Base-by-base conservation (phyloP, 2,329 filamentous ascomycete species). In the Alternaria sp. region DNA sequence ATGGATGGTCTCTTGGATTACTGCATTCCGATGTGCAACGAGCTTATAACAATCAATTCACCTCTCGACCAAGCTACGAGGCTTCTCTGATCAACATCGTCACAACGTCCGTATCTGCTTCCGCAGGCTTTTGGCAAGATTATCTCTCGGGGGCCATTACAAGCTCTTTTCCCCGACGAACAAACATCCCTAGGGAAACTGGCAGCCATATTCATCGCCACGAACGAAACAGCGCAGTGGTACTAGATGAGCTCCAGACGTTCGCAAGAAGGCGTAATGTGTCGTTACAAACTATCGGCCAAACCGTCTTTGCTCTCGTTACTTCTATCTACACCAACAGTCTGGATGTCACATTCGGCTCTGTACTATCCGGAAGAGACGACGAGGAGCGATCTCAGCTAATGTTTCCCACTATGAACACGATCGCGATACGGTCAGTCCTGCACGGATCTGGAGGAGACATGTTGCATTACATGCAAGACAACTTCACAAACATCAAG, bases 371-470 rank as follows among this genome's bases (percentile, higher is more conserved):
- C 0, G 94, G 95, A 15, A 87, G 95, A n/a, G 92, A 96, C 60
- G 89, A 88, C 10, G 89, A 91, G 49, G 85, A 87, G 15, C 86
- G 88, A 0, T 87, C 91, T 46, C 79, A 87, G 25, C 79, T 95
- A 12, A 84, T 94, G 74, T 97, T 97, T 72, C 95, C 94, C 0
- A 93, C 91, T 0, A 97, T 97, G 92, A 97, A 97, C 73, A 97
- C 94, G 0, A 89, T 97, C 0, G 87, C 91, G 0, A 84, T 97
- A 8, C 86, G 93, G 11, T 86, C 86, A 2, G 84, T 94, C 3
- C 77, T 97, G 3, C 91, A 96, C 70, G 92, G 92, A 2, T 88
- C 85, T 0, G 81, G 86, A 0, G 67, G 77, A 0, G 85, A 89
- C 0, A 89, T 96, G 80, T 80, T 97, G 26, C 84, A 83, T 12